These are phyloP conservation scores for Rhizomucor miehei DNA, from an alignment of 371 early-diverging fungal genomes.

Conservation along the genomic window DNA sequence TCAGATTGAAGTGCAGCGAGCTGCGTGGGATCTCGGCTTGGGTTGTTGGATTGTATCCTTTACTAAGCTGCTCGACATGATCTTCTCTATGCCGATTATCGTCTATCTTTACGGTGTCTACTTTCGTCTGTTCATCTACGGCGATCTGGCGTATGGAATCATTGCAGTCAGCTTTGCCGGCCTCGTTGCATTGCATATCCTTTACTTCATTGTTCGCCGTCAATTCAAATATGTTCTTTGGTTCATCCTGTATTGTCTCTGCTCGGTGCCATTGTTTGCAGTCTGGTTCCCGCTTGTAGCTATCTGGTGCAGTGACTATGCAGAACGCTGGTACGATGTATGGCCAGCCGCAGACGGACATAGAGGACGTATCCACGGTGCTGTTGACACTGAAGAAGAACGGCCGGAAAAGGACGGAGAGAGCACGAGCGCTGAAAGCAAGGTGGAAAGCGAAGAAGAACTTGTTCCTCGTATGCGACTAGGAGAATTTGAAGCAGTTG, in stretches of 20 bases:
- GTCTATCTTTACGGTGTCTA: slow-evolving; percentile 38
- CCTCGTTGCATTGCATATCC: slow-evolving; percentile 33
- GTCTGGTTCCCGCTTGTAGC: slow-evolving; percentile 44
- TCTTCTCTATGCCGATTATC: slow-evolving; percentile 39
- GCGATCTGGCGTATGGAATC: slow-evolving; percentile 29
- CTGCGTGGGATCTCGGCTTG: slow-evolving; percentile 34
- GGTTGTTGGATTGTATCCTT: slow-evolving; percentile 38
- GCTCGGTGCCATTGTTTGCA: slow-evolving; percentile 37
- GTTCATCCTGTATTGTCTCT: slow-evolving; percentile 40
- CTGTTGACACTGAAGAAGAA: slow-evolving; percentile 20
- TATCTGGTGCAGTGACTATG: slow-evolving; percentile 36
- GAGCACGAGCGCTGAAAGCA: slow-evolving; percentile 3
- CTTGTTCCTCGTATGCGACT: slow-evolving; percentile 29
- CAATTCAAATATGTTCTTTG: slow-evolving; percentile 46
- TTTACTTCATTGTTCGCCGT: slow-evolving; percentile 34
- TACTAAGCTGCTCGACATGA: slow-evolving; percentile 32
- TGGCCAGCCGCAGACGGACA: slow-evolving; percentile 24
- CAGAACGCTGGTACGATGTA: slow-evolving; percentile 43
- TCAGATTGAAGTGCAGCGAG: slow-evolving; percentile 35
- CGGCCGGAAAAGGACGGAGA: slow-evolving; percentile 1
- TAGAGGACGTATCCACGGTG: slow-evolving; percentile 32
- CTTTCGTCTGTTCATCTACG: slow-evolving; percentile 22
- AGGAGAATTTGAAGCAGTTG: slow-evolving; percentile 33
- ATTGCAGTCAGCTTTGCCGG: slow-evolving; percentile 32
- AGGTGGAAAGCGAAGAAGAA: slow-evolving; percentile 13